phyloP scores from a whole-genome alignment of 352 stramenopile species.

The Pythium coloratum region DNA sequence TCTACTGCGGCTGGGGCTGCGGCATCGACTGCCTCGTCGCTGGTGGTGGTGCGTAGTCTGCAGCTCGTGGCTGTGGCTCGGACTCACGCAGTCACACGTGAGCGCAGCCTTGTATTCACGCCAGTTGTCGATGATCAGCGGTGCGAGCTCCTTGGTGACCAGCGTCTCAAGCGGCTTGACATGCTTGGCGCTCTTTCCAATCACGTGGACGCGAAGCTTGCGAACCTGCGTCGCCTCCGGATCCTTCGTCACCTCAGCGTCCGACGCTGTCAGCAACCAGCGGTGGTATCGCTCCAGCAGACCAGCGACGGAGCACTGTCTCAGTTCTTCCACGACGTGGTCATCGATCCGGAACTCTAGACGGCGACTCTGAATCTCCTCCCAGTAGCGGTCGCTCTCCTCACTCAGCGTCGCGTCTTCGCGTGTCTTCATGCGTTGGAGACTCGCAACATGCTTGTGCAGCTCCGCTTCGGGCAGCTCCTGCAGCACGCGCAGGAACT shows the following conservation, averaged over 20 bases:
- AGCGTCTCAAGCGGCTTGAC: slow-evolving; percentile 61
- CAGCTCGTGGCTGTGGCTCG: slow-evolving; percentile 4
- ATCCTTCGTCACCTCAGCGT: not conserved
- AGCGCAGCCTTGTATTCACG: slow-evolving; percentile 59
- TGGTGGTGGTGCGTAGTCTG: not conserved
- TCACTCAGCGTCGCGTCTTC: slow-evolving; percentile 54
- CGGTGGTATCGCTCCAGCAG: slow-evolving; percentile 46
- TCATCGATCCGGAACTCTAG: slow-evolving; percentile 64
- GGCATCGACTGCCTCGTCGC: not conserved
- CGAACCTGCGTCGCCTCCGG: slow-evolving; percentile 16
- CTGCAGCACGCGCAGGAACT: slow-evolving; percentile 40
- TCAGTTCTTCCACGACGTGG: slow-evolving; percentile 43
- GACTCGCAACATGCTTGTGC: slow-evolving; percentile 43
- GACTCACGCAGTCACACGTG: slow-evolving; percentile 45
- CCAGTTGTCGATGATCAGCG: slow-evolving; percentile 61
- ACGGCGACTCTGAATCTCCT: slow-evolving; percentile 64
- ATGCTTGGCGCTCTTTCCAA: slow-evolving; percentile 59
- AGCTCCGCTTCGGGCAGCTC: slow-evolving; percentile 36
- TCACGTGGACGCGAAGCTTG: slow-evolving; percentile 76
- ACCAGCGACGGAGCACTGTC: slow-evolving; percentile 39
- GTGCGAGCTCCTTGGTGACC: slow-evolving; percentile 43
- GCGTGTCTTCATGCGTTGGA: slow-evolving; percentile 44
- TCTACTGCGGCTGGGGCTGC: not conserved
- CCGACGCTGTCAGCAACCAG: slow-evolving; percentile 42
- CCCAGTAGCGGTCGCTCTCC: slow-evolving; percentile 70